Conservation (phyloP, 768 basidiomycete genomes). For the Russula sp. region DNA sequence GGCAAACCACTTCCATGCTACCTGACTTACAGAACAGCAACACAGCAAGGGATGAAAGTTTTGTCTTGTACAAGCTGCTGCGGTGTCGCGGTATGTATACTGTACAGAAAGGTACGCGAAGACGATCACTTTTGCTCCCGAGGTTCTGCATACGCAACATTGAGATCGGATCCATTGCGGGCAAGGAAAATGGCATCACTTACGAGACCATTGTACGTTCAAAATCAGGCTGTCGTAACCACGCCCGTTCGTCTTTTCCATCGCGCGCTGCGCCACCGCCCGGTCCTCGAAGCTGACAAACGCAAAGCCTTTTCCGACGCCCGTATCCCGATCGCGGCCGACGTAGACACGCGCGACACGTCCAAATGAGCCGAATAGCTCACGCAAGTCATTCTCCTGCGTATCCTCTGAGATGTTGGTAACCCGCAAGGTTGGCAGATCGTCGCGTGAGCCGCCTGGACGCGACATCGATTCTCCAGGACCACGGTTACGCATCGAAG, state of each 20-base stretch:
- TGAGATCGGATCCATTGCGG: neutral
- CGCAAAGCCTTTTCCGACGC: slow-evolving; percentile 92
- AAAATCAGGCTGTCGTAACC: slow-evolving; percentile 91
- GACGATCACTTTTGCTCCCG: slow-evolving; percentile 29
- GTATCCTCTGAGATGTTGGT: slow-evolving; percentile 97
- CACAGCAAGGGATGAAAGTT: neutral
- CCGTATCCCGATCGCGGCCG: slow-evolving; percentile 90
- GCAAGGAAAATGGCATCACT: slow-evolving; percentile 26
- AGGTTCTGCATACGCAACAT: slow-evolving; percentile 27
- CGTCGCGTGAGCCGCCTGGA: slow-evolving; percentile 59
- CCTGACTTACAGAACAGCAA: neutral
- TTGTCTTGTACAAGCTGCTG: neutral
- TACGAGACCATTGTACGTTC: slow-evolving; percentile 58
- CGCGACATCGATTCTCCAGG: slow-evolving; percentile 22
- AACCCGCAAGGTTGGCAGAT: slow-evolving; percentile 92
- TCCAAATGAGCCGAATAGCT: slow-evolving; percentile 82
- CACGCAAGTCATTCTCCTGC: slow-evolving; percentile 87
- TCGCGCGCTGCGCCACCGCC: slow-evolving; percentile 73
- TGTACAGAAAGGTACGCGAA: neutral
- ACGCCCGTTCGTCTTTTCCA: slow-evolving; percentile 85
- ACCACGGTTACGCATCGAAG: slow-evolving; percentile 23
- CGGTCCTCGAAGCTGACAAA: slow-evolving; percentile 93
- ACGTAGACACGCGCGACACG: slow-evolving; percentile 87
- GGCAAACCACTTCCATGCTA: neutral
- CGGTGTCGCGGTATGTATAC: neutral